Percentiles rank a stretch among this genome's conserved stretches.
Evolutionary conservation across 1,284 basidiomycete genomes (phyloP).

Genomic region (Rhodotorula sp.): DNA sequence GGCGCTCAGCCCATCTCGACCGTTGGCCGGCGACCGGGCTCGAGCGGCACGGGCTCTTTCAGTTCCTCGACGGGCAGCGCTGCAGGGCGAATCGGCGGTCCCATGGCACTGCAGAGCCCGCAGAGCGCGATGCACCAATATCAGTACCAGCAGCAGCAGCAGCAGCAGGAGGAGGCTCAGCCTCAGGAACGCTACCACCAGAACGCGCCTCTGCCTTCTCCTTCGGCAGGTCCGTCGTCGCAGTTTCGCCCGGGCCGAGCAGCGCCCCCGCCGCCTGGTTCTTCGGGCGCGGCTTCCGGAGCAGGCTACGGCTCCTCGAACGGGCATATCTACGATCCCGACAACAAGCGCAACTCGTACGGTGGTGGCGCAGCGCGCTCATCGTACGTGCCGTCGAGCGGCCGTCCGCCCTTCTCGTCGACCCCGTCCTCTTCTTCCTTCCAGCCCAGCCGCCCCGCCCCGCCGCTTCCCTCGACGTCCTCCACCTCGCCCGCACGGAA

Average conservation of each 20-base stretch:
- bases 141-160: slow-evolving; percentile 5
- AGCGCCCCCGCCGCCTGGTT: slow-evolving; percentile 18
- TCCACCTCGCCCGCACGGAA: slow-evolving; percentile 3
- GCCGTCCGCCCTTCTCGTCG: slow-evolving; percentile 19
- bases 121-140: slow-evolving; percentile 5
- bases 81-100: slow-evolving; percentile 10
- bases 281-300: not conserved
- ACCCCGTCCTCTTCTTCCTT: slow-evolving; percentile 5
- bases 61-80: not conserved
- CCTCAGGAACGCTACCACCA: not conserved
- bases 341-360: slow-evolving; percentile 23
- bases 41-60: not conserved
- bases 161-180: not conserved
- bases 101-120: slow-evolving; percentile 19
- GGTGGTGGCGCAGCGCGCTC: slow-evolving; percentile 20
- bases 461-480: slow-evolving; percentile 4
- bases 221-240: not conserved
- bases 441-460: slow-evolving; percentile 4
- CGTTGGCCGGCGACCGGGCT: slow-evolving; percentile 1
- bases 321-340: slow-evolving; percentile 17
- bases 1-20: slow-evolving; percentile 31
- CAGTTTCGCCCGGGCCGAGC: slow-evolving; percentile 23
- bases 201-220: not conserved
- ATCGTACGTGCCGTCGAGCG: slow-evolving; percentile 23
- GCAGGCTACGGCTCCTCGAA: not conserved